These are phyloP conservation scores for Starmerella apicola DNA, from an alignment of 805 yeast species.

Conservation along the genomic window DNA sequence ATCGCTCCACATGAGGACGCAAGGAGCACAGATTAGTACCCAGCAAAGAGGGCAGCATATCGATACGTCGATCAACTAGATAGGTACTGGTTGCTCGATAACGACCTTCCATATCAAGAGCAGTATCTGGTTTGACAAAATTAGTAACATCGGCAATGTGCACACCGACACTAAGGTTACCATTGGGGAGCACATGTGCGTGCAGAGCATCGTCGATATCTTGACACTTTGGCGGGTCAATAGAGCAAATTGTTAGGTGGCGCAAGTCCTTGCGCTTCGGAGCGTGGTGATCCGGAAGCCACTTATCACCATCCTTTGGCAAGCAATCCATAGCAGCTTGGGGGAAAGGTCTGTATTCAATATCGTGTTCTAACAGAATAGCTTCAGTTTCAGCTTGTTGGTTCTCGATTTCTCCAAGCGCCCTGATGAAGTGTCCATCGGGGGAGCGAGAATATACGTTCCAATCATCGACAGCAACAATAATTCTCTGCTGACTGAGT, in stretches of 20 bases:
- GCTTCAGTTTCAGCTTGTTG: constrained; percentile 96
- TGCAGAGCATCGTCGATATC: constrained; percentile 98
- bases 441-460: constrained; percentile 72
- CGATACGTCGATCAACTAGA: constrained; percentile 93
- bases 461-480: constrained; percentile 90
- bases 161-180: constrained; percentile 94
- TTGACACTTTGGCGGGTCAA: constrained; percentile 96
- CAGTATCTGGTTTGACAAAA: constrained; percentile 84
- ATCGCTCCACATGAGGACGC: constrained; percentile 89
- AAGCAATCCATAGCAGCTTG: constrained; percentile 83
- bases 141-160: constrained; percentile 98
- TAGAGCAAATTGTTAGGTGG: constrained; percentile 81
- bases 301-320: constrained; percentile 84
- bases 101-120: constrained; percentile 92
- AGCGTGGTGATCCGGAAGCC: constrained; percentile 49
- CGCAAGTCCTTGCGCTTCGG: constrained; percentile 69
- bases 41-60: constrained; percentile 89
- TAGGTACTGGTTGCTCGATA: constrained; percentile 95
- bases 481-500: constrained; percentile 77
- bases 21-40: constrained; percentile 95
- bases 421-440: constrained; percentile 86
- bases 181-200: constrained; percentile 73
- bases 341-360: constrained; percentile 91
- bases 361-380: constrained; percentile 82
- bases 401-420: constrained; percentile 80